A percentile compares a stretch with the other conserved stretches of the same genome.
Conservation (phyloP, 2,329 filamentous ascomycete genomes). For the Zymoseptoria crescenta region DNA sequence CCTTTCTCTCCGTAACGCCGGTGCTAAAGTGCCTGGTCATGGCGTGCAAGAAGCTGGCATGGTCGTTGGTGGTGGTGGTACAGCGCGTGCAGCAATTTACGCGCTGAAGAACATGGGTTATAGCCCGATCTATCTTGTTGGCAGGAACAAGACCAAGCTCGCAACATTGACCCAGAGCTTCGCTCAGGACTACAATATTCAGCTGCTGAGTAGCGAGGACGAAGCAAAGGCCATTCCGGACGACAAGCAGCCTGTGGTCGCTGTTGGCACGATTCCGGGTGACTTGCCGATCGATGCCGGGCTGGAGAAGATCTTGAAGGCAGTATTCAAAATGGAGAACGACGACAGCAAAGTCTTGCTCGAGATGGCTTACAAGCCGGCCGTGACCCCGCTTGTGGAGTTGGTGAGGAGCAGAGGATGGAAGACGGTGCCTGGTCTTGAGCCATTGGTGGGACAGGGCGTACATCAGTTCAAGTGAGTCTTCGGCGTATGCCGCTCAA, state of each 20-base stretch:
- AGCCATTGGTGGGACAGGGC: conserved; percentile 81
- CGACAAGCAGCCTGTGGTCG: conserved; percentile 54
- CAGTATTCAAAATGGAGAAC: conserved; percentile 43
- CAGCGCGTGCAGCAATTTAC: conserved; percentile 83
- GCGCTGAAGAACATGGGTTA: conserved; percentile 78
- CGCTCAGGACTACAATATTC: conserved; percentile 62
- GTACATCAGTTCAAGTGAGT: conserved; percentile 55
- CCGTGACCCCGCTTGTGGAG: conserved; percentile 74
- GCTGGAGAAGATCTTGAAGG: conserved; percentile 58
- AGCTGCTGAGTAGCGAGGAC: conserved; percentile 49
- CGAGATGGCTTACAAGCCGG: conserved; percentile 95
- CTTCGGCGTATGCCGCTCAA: background rate
- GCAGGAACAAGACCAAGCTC: conserved; percentile 64
- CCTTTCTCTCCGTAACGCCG: conserved; percentile 63
- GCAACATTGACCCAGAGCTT: conserved; percentile 57
- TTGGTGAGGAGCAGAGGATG: conserved; percentile 67
- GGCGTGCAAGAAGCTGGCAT: conserved; percentile 51
- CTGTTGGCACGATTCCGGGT: conserved; percentile 85
- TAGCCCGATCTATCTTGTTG: conserved; percentile 77
- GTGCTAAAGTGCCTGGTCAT: conserved; percentile 40
- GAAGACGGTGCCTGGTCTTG: conserved; percentile 76
- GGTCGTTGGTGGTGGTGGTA: conserved; percentile 86
- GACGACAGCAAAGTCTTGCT: conserved; percentile 56
- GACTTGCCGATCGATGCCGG: conserved; percentile 70
- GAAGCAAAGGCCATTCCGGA: conserved; percentile 44